Percentiles rank a stretch among this genome's conserved stretches.
These are phyloP conservation scores for Sarcodon sp. DNA, from an alignment of 768 basidiomycete genomes.

Conservation along the genomic window DNA sequence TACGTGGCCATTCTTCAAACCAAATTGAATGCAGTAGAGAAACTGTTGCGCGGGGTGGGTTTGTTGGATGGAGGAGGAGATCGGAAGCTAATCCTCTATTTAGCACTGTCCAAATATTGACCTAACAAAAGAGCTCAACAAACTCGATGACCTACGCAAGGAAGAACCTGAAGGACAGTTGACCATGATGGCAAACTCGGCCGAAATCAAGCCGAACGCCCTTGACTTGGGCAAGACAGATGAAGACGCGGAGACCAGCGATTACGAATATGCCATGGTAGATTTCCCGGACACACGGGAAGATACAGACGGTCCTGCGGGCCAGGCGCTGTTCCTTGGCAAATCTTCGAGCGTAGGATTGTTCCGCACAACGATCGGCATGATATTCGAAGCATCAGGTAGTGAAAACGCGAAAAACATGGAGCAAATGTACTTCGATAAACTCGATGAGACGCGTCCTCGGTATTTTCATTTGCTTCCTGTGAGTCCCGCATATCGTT, in stretches of 20 bases:
- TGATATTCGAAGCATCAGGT: slow-evolving; percentile 6
- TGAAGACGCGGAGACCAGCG: slow-evolving; percentile 4
- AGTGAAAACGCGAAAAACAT: slow-evolving; percentile 13
- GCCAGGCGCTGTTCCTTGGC: slow-evolving; percentile 3
- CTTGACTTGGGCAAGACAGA: background rate
- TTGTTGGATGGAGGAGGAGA: background rate
- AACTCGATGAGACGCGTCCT: slow-evolving; percentile 19
- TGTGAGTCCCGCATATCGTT: slow-evolving; percentile 16
- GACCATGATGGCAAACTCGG: slow-evolving; percentile 6
- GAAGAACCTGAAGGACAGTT: slow-evolving; percentile 11
- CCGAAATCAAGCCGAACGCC: slow-evolving; percentile 8
- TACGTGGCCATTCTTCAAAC: slow-evolving; percentile 26
- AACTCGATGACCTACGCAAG: slow-evolving; percentile 17
- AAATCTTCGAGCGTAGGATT: slow-evolving; percentile 5
- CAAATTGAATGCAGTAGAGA: slow-evolving; percentile 30
- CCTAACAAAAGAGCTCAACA: slow-evolving; percentile 43
- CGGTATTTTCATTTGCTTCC: slow-evolving; percentile 38
- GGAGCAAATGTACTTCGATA: slow-evolving; percentile 15
- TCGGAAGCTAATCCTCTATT: background rate
- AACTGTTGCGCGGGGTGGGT: slow-evolving; percentile 21
- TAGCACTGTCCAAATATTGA: slow-evolving; percentile 57
- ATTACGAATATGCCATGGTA: slow-evolving; percentile 2
- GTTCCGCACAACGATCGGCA: slow-evolving; percentile 5
- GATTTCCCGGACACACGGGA: background rate
- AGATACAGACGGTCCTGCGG: slow-evolving; percentile 2